Conservation (phyloP, 306 rosid genomes). For the Gastrolobium villosum region DNA sequence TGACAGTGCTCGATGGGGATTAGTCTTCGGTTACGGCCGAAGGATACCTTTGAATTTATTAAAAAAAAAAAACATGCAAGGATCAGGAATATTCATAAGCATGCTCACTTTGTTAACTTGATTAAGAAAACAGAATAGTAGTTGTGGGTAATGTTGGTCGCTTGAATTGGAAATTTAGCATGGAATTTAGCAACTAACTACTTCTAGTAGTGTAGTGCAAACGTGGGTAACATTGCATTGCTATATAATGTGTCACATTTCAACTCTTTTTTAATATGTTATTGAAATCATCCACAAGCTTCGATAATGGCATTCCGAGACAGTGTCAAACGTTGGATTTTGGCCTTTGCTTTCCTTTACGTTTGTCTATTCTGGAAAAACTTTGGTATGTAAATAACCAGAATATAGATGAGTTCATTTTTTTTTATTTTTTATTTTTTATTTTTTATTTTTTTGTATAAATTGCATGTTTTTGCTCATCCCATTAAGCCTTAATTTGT, state of each 20-base stretch:
- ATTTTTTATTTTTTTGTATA: background rate
- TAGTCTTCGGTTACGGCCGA: too few relatives aligned
- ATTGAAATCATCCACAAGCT: slow-evolving; percentile 37
- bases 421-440: too few relatives aligned
- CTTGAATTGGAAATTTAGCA: slow-evolving; percentile 28
- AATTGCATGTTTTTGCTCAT: background rate
- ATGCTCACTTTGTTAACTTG: slow-evolving; percentile 38
- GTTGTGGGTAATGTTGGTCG: slow-evolving; percentile 53
- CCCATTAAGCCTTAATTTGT: background rate
- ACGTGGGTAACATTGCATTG: slow-evolving; percentile 16
- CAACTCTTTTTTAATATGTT: background rate
- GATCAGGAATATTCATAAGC: slow-evolving; percentile 15
- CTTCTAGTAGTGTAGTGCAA: slow-evolving; percentile 26
- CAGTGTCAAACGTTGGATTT: slow-evolving; percentile 47
- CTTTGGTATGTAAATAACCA: slow-evolving; percentile 55
- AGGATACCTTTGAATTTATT: too few relatives aligned
- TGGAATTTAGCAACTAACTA: slow-evolving; percentile 43
- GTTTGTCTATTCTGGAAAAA: slow-evolving; percentile 48
- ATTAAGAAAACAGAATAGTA: slow-evolving; percentile 41
- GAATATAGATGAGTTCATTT: background rate
- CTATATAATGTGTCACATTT: slow-evolving; percentile 41
- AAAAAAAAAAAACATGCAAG: slow-evolving; percentile 43
- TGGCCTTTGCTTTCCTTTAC: slow-evolving; percentile 52
- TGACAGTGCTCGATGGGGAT: too few relatives aligned
- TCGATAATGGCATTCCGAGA: slow-evolving; percentile 58